Evolutionary conservation across 495 filamentous ascomycete species (phyloP).

Genomic region (Aspergillus wentii): DNA sequence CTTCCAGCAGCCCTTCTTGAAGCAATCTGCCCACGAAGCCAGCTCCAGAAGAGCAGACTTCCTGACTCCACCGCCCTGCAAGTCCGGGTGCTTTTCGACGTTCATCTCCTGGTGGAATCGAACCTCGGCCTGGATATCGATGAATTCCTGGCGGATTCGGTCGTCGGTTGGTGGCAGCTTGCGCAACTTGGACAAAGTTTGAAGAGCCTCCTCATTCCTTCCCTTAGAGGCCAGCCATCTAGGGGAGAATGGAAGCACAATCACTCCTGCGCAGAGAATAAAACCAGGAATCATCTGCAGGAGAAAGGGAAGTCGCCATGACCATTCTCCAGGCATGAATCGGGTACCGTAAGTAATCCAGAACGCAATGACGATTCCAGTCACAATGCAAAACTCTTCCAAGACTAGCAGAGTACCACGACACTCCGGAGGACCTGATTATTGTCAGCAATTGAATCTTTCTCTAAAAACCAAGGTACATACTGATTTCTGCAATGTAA

Average conservation of each 20-base stretch:
- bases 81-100: conserved; percentile 38
- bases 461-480: conserved; percentile 1
- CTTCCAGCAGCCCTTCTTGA: conserved; percentile 47
- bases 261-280: conserved; percentile 38
- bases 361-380: conserved; percentile 53
- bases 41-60: conserved; percentile 36
- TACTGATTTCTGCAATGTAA: conserved; percentile 53
- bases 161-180: conserved; percentile 34
- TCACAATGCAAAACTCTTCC: conserved; percentile 51
- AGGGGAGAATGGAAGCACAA: conserved; percentile 48
- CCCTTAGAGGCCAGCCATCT: conserved; percentile 48
- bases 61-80: conserved; percentile 28
- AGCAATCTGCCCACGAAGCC: conserved; percentile 44
- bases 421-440: conserved; percentile 44
- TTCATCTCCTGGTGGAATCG: conserved; percentile 44
- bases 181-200: conserved; percentile 41
- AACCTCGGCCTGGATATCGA: conserved; percentile 48
- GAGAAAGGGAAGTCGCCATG: conserved; percentile 47
- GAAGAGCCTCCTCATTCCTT: conserved; percentile 42
- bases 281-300: conserved; percentile 47
- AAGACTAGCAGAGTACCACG: conserved; percentile 48
- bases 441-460: conserved; percentile 1
- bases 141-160: conserved; percentile 42
- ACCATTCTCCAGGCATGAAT: conserved; percentile 47
- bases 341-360: conserved; percentile 55